Conservation (phyloP, 2,329 filamentous ascomycete genomes). For the Fusarium subglutinans region DNA sequence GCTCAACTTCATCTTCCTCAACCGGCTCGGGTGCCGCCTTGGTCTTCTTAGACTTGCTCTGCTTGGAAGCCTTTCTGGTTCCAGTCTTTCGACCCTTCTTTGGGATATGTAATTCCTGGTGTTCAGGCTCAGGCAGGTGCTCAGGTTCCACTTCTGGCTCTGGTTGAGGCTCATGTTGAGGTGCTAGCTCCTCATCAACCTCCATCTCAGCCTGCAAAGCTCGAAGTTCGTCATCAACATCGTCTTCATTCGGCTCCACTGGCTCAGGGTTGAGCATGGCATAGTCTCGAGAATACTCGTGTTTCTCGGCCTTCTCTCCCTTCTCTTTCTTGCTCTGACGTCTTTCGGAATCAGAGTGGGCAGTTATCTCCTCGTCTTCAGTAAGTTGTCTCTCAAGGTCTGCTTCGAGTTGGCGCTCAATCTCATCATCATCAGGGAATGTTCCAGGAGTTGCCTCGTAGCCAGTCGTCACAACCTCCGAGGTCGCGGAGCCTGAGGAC, state of each 20-base stretch:
- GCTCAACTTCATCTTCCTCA: conserved; percentile 30
- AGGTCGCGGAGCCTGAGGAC: conserved; percentile 62
- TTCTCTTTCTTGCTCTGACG: conserved; percentile 46
- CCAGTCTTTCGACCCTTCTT: conserved; percentile 65
- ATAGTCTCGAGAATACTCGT: conserved; percentile 51
- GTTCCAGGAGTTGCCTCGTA: conserved; percentile 50
- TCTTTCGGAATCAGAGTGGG: conserved; percentile 58
- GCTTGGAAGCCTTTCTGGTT: conserved; percentile 63
- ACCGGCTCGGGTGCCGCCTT: conserved; percentile 47
- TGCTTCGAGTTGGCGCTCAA: conserved; percentile 72
- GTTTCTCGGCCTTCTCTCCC: conserved; percentile 40
- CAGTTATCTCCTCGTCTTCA: conserved; percentile 61
- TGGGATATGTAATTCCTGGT: conserved; percentile 54
- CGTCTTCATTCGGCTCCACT: conserved; percentile 56
- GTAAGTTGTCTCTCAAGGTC: conserved; percentile 68
- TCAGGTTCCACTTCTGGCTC: conserved; percentile 18
- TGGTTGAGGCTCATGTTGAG: conserved; percentile 6
- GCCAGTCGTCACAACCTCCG: conserved; percentile 62
- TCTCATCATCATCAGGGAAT: conserved; percentile 69
- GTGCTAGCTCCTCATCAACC: conserved; percentile 39
- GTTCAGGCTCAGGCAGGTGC: conserved; percentile 19
- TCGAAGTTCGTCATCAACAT: conserved; percentile 61
- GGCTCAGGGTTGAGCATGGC: conserved; percentile 64
- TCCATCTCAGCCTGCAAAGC: conserved; percentile 61
- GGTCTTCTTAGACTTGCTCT: conserved; percentile 57